Evolutionary conservation across 805 yeast genomes (phyloP), one percentile per base, ranked within the genome.

Genomic region (Hagleromyces aurorensis): DNA sequence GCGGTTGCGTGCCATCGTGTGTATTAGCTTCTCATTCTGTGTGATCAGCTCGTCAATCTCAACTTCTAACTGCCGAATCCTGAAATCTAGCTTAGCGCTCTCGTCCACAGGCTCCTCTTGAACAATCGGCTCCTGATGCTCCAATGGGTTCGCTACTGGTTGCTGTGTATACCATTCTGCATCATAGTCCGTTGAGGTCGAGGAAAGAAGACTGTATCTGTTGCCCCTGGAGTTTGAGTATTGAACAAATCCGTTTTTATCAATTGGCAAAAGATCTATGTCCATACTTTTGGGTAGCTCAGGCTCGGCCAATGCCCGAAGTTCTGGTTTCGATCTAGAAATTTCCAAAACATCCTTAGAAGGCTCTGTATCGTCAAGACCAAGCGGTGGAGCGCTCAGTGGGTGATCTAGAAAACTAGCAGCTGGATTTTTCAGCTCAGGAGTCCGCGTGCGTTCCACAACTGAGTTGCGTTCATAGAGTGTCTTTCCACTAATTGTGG

Each of bases 191-290:
- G 56, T 50, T 2, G 56, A 50, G 4, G 52, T 41, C 3, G 53
- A 47, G 3, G 59, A 53, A 6, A 53, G 50, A 26, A 50, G 52
- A 36, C 59, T 53, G 25, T 48, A 49, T 33, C 60, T 42, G 33
- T 51, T 43, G 13, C 38, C 27, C 23, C 38, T 42, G 10, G 30
- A 28, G 7, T 33, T 38, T 13, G 22, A 37, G 10, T 29, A 24
- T 15, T 38, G 41, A n/a, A 38, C 39, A 30, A 47, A 48, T 2
- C 46, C 51, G 13, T 38, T 42, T 21, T 36, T 41, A 29, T 43
- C 48, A 5, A 40, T 35, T 5, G 48, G 36, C 13, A 42, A 25
- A 7, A 23, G n/a, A 16, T 46, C 51, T 8, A 44, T 36, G 13
- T 43, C 43, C 21, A 43, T 20, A 19, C 34, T 43, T 17, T 42